Base-by-base conservation (phyloP, 2,329 filamentous ascomycete species). In the Cytospora schulzeri region DNA sequence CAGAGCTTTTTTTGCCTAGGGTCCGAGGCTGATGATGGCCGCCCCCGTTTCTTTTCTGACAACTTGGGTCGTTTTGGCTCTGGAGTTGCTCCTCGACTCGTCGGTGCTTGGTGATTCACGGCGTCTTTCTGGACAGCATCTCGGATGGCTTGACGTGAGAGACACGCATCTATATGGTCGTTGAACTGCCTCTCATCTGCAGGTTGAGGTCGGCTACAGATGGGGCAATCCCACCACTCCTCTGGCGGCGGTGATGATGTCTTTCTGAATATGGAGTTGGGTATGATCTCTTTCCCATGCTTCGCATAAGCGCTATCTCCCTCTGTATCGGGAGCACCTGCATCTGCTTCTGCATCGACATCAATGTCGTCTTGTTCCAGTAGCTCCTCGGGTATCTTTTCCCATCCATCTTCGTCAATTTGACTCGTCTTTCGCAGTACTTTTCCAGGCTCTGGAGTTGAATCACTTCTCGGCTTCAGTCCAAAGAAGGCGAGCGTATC, bases 131-230 rank as follows among this genome's bases (percentile, higher is more conserved):
- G 88, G 1, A 95, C 88, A 0, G 87, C 90, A 71, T 97, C 92
- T 54, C 89, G 89, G 70, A 99, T 98, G 0, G 92, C 91, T 72
- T 91, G 87, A 62, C 89, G 84, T 0, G 93, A 97, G 1, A 99
- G 83, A 74, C 95, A 99, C 11, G 91, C 85, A 74, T 99, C 95
- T 59, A 99, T 93, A 72, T 99, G 95, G 63, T 90, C 86, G 70
- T 99, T 99, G 77, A 98, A 96, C 0, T 78, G 79, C 54, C 83
- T 83, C 73, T 97, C 92, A 57, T 94, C 84, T 0, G 92, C 85
- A 0, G 80, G 72, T 72, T 97, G 93, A 0, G 91, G 88, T 19
- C 89, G 81, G n/a, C 80, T 78, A 75, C 95, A 99, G 53, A 98
- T 91, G 0, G 95, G 95, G 75, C 95, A 99, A 45, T 89, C 84